Evolutionary conservation across 2,329 filamentous ascomycete species (phyloP).

Genomic region (Calonectria hawksworthii): DNA sequence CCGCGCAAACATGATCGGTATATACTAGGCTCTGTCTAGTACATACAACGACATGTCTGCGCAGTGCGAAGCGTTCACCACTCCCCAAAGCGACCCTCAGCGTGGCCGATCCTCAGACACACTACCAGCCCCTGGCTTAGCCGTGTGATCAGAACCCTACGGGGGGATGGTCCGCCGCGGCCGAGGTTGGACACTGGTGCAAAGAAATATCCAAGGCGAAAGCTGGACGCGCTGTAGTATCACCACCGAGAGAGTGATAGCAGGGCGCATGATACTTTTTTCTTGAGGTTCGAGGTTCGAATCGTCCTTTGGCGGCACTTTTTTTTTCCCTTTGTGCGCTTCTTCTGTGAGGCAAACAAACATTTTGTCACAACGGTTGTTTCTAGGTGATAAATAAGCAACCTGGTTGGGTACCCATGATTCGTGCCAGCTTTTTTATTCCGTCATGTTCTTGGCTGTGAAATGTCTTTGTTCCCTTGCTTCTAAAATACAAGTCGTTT

Average conservation of each 20-base stretch:
- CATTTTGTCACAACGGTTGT: not conserved
- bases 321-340: not conserved
- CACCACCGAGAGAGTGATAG: constrained; percentile 39
- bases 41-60: not conserved
- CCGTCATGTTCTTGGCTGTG: not conserved
- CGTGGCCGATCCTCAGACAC: constrained; percentile 36
- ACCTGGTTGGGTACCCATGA: not conserved
- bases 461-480: not conserved
- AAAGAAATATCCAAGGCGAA: constrained; percentile 50
- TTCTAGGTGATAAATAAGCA: not conserved
- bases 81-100: not conserved
- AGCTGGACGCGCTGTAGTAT: constrained; percentile 41
- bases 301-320: not conserved
- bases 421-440: not conserved
- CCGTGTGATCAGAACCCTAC: not conserved
- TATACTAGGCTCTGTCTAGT: not conserved
- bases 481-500: not conserved
- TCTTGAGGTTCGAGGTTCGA: constrained; percentile 12
- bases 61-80: not conserved
- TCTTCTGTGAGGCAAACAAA: not conserved
- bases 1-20: not conserved
- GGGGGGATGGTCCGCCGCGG: constrained; percentile 6
- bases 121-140: constrained; percentile 37
- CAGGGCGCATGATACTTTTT: constrained; percentile 33
- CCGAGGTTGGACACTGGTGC: constrained; percentile 41